phyloP scores from a whole-genome alignment of 257 asterid species.

The Ehretia macrophylla region DNA sequence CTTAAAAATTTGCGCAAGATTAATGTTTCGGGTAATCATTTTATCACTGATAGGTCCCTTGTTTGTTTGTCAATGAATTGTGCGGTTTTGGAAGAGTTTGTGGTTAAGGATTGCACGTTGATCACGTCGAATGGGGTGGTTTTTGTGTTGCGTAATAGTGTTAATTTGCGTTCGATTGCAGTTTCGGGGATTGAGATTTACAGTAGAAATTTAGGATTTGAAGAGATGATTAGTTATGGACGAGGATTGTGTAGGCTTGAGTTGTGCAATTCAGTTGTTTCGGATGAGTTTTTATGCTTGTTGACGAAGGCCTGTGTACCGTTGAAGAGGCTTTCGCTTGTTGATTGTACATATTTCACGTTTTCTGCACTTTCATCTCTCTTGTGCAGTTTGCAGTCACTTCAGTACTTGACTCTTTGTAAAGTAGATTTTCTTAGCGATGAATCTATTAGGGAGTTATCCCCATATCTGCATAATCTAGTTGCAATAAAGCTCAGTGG shows the following conservation, averaged over 20 bases:
- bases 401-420: conserved; percentile 12
- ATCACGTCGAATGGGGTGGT: conserved; percentile 13
- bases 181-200: conserved; percentile 2
- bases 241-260: conserved; percentile 8
- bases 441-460: conserved; percentile 3
- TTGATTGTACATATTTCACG: conserved; percentile 9
- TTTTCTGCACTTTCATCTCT: conserved; percentile 11
- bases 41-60: conserved; percentile 17
- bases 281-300: conserved; percentile 13
- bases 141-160: conserved; percentile 5
- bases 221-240: neutral
- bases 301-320: conserved; percentile 15
- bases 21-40: conserved; percentile 21
- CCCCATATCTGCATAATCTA: conserved; percentile 8
- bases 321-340: conserved; percentile 6
- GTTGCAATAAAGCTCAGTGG: conserved; percentile 5
- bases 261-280: neutral
- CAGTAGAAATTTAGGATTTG: neutral
- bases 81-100: conserved; percentile 5
- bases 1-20: conserved; percentile 12
- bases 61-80: conserved; percentile 11
- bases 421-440: conserved; percentile 4
- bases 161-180: conserved; percentile 9
- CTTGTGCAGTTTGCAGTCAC: conserved; percentile 2
- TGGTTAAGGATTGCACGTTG: conserved; percentile 10